phyloP scores from a whole-genome alignment of 768 basidiomycete genomes.

The Antrodiella citrinella region DNA sequence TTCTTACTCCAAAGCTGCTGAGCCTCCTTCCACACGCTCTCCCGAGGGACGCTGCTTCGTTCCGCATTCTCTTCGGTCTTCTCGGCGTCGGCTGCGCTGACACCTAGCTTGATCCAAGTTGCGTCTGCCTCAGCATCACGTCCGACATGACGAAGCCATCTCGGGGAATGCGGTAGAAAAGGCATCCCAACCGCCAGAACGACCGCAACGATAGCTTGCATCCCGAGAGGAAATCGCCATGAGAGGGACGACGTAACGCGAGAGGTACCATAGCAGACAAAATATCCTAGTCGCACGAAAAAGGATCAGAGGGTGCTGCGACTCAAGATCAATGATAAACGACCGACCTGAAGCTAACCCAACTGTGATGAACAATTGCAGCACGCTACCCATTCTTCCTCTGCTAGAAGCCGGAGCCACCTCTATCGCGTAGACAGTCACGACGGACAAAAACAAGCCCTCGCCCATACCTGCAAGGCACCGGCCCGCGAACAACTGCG shows the following conservation, averaged over 20 bases:
- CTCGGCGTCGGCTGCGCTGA: constrained; percentile 19
- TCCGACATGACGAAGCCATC: constrained; percentile 32
- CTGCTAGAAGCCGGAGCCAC: constrained; percentile 35
- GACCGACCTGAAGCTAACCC: constrained; percentile 31
- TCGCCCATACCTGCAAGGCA: constrained; percentile 39
- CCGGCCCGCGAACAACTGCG: constrained; percentile 34
- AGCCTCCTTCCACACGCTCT: constrained; percentile 9
- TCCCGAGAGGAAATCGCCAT: constrained; percentile 31
- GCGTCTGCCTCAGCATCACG: constrained; percentile 25
- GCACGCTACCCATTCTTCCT: constrained; percentile 30
- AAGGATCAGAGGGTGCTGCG: not conserved
- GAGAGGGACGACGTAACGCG: constrained; percentile 23
- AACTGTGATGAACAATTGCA: constrained; percentile 36
- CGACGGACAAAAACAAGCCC: constrained; percentile 35
- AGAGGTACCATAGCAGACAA: constrained; percentile 32
- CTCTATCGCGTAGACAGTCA: constrained; percentile 33
- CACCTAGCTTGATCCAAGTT: constrained; percentile 19
- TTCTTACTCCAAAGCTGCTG: constrained; percentile 21
- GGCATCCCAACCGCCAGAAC: constrained; percentile 23
- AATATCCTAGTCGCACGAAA: constrained; percentile 22
- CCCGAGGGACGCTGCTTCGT: constrained; percentile 4
- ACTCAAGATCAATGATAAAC: constrained; percentile 13
- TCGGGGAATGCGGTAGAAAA: constrained; percentile 31
- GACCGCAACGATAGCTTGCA: constrained; percentile 25
- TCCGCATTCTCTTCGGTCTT: constrained; percentile 22